phyloP scores from a whole-genome alignment of 331 rosid species.

The Pyrus hybrid region DNA sequence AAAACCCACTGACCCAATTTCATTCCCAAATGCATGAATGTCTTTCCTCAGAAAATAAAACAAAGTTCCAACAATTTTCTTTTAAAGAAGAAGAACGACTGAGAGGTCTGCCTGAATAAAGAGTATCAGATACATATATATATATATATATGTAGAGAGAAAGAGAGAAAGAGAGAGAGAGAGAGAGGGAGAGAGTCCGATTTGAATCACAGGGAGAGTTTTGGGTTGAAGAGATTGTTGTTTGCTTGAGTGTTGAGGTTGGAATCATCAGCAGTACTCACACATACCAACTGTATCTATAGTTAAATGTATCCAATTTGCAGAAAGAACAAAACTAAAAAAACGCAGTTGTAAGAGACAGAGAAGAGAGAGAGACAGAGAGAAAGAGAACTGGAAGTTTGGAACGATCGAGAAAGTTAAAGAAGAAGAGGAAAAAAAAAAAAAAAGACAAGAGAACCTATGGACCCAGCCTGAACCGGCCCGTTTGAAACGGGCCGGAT shows the following conservation, averaged over 20 bases:
- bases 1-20: neutral
- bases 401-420: no score
- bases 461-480: no score
- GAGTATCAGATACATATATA: neutral
- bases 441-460: rapidly evolving
- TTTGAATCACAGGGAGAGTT: neutral
- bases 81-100: neutral
- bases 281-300: neutral
- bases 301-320: slow-evolving; percentile 1
- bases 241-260: neutral
- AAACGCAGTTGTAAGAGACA: slow-evolving; percentile 3
- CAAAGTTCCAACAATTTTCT: no score
- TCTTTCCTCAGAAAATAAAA: neutral
- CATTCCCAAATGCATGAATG: neutral
- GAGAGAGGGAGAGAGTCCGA: neutral
- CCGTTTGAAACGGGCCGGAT: no score
- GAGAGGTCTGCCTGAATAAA: neutral
- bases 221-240: neutral
- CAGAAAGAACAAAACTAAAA: neutral
- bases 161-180: neutral
- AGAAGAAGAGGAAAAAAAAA: no score
- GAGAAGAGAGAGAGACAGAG: neutral
- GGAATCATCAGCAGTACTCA: neutral
- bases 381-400: neutral
- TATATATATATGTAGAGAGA: neutral